Percentiles rank a stretch among this genome's conserved stretches.
phyloP scores from a whole-genome alignment of 768 basidiomycete genomes.

The Suillus discolor region DNA sequence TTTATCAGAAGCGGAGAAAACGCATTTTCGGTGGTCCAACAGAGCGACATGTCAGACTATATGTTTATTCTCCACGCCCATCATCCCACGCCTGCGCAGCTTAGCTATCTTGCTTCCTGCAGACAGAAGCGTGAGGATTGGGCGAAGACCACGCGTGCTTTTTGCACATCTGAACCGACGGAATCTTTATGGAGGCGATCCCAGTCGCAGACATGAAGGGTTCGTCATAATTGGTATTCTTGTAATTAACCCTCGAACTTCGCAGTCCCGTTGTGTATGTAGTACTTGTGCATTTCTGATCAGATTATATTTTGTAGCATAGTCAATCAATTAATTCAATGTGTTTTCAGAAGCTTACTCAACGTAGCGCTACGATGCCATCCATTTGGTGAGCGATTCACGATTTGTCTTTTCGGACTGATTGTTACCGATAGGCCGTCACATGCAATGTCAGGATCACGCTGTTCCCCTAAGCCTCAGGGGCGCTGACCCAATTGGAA shows the following conservation, averaged over 20 bases:
- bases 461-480: too few relatives aligned
- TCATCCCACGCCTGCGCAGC: constrained; percentile 48
- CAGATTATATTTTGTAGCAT: not conserved
- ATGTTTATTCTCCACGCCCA: constrained; percentile 52
- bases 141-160: constrained; percentile 17
- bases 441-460: not conserved
- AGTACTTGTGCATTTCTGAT: not conserved
- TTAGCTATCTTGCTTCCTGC: constrained; percentile 28
- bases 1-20: constrained; percentile 46
- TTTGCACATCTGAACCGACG: constrained; percentile 16
- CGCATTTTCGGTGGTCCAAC: constrained; percentile 44
- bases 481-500: too few relatives aligned
- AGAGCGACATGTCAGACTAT: constrained; percentile 45
- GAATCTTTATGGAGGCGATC: constrained; percentile 3
- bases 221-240: not conserved
- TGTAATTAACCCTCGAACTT: not conserved
- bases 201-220: not conserved
- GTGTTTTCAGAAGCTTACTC: not conserved
- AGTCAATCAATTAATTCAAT: not conserved
- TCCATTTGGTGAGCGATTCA: not conserved
- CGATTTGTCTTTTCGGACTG: not conserved
- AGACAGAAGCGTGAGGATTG: constrained; percentile 22
- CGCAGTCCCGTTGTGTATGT: not conserved
- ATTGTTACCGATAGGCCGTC: not conserved
- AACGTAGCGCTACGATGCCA: not conserved